Base-by-base conservation (phyloP, 1,284 basidiomycete genomes). In the Boletus mariae region DNA sequence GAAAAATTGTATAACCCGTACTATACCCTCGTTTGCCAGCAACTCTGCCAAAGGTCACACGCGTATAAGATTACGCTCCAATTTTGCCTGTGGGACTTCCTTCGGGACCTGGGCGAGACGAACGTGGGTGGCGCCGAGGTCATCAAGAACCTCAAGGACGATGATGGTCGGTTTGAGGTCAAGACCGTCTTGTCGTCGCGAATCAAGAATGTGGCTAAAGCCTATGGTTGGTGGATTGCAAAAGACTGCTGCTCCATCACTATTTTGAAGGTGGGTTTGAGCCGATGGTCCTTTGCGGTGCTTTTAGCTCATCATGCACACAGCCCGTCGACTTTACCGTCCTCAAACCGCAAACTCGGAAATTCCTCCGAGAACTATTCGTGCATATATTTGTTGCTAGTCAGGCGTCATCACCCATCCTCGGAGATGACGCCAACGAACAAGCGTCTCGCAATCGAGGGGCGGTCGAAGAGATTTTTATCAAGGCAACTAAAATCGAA, bases 41-140 rank as follows among this genome's bases (percentile, higher is more conserved):
- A 89, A 28, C 79, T 92, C 41, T 89, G 85, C 64, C 75, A 77
- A 15, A 80, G 80, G 7, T 85, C 91, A 1, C 88, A 92, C 60
- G 85, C 88, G 7, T 89, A 94, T 72, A 88, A 85, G 59, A 89
- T 99, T 61, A 98, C 97, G 0, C 75, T 99, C 40, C 97, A 98
- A 67, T 99, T 94, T 71, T 93, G 87, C 61, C 74, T 99, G 7
- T 99, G 97, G 97, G 97, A 99, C 69, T 95, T 98, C 66, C 73
- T 99, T 34, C 87, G 96, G 10, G 92, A 93, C 57, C 75, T 99
- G 29, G 94, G 94, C 15, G 92, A 98, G 71, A 82, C 76, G 15
- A 79, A 75, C 38, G 90, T 95, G 31, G 93, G 93, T 2, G 94
- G 94, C 2, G 79, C 80, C 0, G 90, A 88, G 61, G 76, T 92